Base-by-base conservation (phyloP, 805 yeast genomes). In the Candida insectalens region DNA sequence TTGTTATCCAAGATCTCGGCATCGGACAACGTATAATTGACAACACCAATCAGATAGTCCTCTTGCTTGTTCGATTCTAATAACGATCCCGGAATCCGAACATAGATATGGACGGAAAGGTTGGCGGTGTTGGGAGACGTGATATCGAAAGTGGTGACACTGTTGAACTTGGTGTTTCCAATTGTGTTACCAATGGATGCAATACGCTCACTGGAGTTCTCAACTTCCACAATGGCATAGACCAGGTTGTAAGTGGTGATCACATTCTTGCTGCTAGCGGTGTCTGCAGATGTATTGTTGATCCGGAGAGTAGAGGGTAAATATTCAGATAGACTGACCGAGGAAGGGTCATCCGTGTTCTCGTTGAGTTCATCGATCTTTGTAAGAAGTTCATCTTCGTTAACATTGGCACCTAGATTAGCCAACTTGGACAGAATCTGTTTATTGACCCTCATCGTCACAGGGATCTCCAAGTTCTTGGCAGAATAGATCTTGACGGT, bases 91-190 rank as follows among this genome's bases (percentile, higher is more conserved):
- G 92, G 95, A 38, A 87, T 67, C 40, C 88, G 68, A 29, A 82
- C 80, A 52, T 83, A 92, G 15, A 85, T 69, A 52, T 84, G 92
- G 27, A 89, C 60, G 43, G 74, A 77, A 42, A 92, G 64, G 41
- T 36, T 38, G 3, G 59, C 55, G 8, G 53, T 55, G 27, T 45
- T 51, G 22, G 68, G 66, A 40, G 79, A 65, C 3, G 81, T 71
- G 26, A 88, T 94, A 67, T 92, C 99, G 50, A 92, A 92, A 3
- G 88, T 76, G 12, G 94, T 82, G 8, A 85, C 85, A 46, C 83
- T 83, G 55, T 87, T 92, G 75, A 94, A 92, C 13, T 73, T 72
- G 1, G 96, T 89, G 36, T 69, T 64, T 28, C 72, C 71, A 39
- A 85, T 74, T 0, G 94, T 74, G 26, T 95, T 96, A 34, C 82